phyloP scores from a whole-genome alignment of 2,329 filamentous ascomycete species.

The Fragosphaeria purpurea region DNA sequence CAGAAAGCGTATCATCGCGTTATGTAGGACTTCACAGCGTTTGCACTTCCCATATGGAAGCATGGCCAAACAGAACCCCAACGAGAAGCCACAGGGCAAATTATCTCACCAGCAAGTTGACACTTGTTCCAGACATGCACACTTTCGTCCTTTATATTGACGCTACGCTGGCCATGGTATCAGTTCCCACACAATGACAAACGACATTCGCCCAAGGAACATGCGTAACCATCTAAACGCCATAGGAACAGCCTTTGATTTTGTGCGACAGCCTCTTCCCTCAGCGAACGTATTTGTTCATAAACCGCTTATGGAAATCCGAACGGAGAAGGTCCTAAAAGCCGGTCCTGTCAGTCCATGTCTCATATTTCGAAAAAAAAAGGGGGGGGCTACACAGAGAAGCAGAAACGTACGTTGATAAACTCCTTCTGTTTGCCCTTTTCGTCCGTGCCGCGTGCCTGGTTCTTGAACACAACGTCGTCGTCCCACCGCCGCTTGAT shows the following conservation, averaged over 20 bases:
- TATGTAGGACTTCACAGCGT: too few species aligned
- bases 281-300: conserved; percentile 58
- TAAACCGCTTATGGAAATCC: conserved; percentile 97
- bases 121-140: too few species aligned
- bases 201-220: not conserved
- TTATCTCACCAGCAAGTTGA: too few species aligned
- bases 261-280: too few species aligned
- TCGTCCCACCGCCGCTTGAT: conserved; percentile 95
- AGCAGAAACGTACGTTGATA: conserved; percentile 62
- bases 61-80: too few species aligned
- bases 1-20: too few species aligned
- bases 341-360: not conserved
- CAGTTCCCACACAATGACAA: too few species aligned
- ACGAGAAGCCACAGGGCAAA: too few species aligned
- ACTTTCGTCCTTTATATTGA: too few species aligned
- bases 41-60: too few species aligned
- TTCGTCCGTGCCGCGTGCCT: conserved; percentile 88
- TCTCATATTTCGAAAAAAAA: not conserved
- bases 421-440: conserved; percentile 85
- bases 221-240: not conserved
- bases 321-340: conserved; percentile 72
- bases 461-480: conserved; percentile 98
- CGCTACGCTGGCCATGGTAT: too few species aligned
- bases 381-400: not conserved
- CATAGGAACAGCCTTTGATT: too few species aligned